Evolutionary conservation across 768 basidiomycete genomes (phyloP), one percentile per base, ranked within the genome.

Genomic region (Boletus speciosus): DNA sequence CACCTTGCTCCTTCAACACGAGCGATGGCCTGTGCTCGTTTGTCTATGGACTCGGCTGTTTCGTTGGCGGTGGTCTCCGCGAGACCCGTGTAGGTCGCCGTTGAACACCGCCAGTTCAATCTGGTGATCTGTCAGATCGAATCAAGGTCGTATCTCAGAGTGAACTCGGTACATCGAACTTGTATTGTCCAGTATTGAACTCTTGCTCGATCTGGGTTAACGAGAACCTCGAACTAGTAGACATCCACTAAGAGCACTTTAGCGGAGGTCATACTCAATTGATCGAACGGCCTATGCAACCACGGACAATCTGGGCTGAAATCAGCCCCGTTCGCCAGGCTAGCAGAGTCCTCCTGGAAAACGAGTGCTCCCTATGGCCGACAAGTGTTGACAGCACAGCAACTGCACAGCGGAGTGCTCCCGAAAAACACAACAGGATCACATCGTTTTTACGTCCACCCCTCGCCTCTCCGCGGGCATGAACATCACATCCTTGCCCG

Each of bases 201-300:
- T 69, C 66, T 21, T 64, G 74, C 60, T 81, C 80, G 6, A 81
- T 55, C 83, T 84, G 36, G 19, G 14, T 58, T 3, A 47, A n/a
- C 37, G 15, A 27, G 1, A 16, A 5, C 32, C 11, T 15, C 16
- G 4, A 5, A 19, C 19, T 19, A 19, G 2, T 8, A 2, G 38
- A n/a, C 9, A n/a, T 25, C 14, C 10, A 52, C 12, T 37, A 39
- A 6, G 31, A 5, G 40, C 71, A 0, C 11, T 19, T 12, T 11
- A 31, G 29, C 3, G 34, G 7, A 45, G 3, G 85, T 10, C 32
- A 15, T 47, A 79, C 82, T 67, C 19, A 19, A 19, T 19, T 84
- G 82, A 60, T 87, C 85, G 53, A 88, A 88, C 0, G 81, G 77
- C 10, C 75, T 67, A 5, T 87, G 68, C 4, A 88, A 60, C 84